Conservation (phyloP, 495 filamentous ascomycete species). For the Hyaloscypha bicolor region DNA sequence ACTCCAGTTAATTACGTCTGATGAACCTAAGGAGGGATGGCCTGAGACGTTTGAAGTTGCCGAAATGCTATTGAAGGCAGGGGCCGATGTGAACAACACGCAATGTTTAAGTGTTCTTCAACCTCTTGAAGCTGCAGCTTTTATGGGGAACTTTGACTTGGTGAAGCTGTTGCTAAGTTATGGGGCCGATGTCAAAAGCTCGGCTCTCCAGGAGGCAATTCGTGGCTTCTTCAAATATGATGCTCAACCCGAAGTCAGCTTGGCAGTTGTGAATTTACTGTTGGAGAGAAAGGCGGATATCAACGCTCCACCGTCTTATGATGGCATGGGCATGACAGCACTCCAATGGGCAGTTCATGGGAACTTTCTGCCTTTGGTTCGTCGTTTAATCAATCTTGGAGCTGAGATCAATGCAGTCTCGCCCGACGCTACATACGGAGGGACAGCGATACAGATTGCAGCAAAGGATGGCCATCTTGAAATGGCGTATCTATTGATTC, state of each 20-base stretch:
- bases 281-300: too few relatives aligned
- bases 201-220: too few relatives aligned
- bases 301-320: too few relatives aligned
- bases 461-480: conserved; percentile 11
- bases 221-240: neutral
- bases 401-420: neutral
- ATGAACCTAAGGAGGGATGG: too few relatives aligned
- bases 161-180: conserved; percentile 18
- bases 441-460: conserved; percentile 30
- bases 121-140: conserved; percentile 20
- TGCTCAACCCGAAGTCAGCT: too few relatives aligned
- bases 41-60: too few relatives aligned
- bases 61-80: conserved; percentile 1
- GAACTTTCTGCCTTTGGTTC: neutral
- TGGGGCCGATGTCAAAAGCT: conserved; percentile 24
- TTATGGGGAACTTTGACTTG: conserved; percentile 13
- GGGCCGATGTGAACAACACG: neutral
- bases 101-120: neutral
- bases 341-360: neutral
- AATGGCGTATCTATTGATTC: conserved; percentile 4
- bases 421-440: neutral
- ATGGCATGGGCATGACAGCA: too few relatives aligned
- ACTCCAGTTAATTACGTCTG: too few relatives aligned
- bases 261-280: too few relatives aligned
- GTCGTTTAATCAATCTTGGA: too few relatives aligned